Percentiles rank a stretch among this genome's conserved stretches.
phyloP scores from a whole-genome alignment of 2,329 filamentous ascomycete species.

The Scorias spongiosa region DNA sequence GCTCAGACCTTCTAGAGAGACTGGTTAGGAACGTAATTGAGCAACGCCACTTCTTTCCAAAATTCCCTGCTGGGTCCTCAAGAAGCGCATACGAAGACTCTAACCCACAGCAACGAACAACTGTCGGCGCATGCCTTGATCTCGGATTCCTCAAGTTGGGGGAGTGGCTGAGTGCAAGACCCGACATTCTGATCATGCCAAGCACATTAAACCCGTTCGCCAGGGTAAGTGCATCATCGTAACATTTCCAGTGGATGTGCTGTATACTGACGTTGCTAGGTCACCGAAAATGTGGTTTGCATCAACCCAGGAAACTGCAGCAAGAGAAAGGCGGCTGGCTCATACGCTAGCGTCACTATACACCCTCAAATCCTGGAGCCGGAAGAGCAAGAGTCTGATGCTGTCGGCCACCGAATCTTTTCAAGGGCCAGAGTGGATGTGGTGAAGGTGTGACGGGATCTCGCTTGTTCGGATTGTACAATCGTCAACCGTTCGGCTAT shows the following conservation, averaged over 20 bases:
- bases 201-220: conserved; percentile 75
- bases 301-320: conserved; percentile 84
- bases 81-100: conserved; percentile 34
- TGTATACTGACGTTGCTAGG: conserved; percentile 35
- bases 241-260: neutral
- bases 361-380: conserved; percentile 47
- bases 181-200: conserved; percentile 71
- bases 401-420: conserved; percentile 62
- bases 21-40: conserved; percentile 66
- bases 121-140: conserved; percentile 67
- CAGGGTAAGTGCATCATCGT: conserved; percentile 45
- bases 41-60: conserved; percentile 78
- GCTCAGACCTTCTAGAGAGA: conserved; percentile 48
- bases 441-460: conserved; percentile 47
- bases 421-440: conserved; percentile 79
- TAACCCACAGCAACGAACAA: conserved; percentile 24
- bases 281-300: conserved; percentile 75
- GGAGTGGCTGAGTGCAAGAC: conserved; percentile 75
- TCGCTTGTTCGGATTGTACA: neutral
- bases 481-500: neutral
- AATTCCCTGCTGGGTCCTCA: conserved; percentile 67
- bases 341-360: conserved; percentile 67
- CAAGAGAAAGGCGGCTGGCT: conserved; percentile 71
- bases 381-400: conserved; percentile 40
- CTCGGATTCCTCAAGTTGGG: conserved; percentile 72